Base-by-base conservation (phyloP, 78 protist genomes). In the Cavenderia fasciculata region DNA sequence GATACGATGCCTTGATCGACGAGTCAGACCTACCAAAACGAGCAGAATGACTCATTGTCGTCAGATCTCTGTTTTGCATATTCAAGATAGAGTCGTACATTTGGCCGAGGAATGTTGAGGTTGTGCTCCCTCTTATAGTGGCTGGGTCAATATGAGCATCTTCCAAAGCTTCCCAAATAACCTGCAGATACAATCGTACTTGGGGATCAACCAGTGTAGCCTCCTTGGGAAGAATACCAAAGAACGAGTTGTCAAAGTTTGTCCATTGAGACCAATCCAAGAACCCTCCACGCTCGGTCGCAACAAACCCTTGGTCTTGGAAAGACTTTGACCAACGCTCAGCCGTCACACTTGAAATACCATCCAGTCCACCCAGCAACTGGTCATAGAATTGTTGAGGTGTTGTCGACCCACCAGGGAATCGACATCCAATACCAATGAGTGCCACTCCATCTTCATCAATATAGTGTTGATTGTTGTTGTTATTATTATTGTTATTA, bases 121-220 rank as follows among this genome's bases (percentile, higher is more conserved):
- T 66, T 25, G 38, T 66, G 0, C 41, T 16, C 2, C 56, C 49
- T 40, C 74, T 23, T 1, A 66, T 1, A 25, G 40, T 29, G 5
- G 16, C 21, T 1, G 54, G 36, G 23, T 33, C 52, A 2, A 66
- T 40, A n/a, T 66, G 36, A 16, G 93, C 49, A 76, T 74, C 93
- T 16, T 66, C 82, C 21, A 94, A 25, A 2, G 96, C 91, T 43
- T 57, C 91, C n/a, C 36, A 47, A 11, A 86, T 29, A 34, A 54
- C 47, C 52, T 87, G 73, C 8, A 95, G 93, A 33, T 91, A 46
- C 1, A 95, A 47, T 21, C 96, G 54, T 59, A 91, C 95, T 82
- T 87, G 87, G 12, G 97, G 97, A 56, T 95, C 97, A 59, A 93
- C 82, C 6, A 18, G 5, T 21, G 89, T 71, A 16, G 93, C 86